A percentile compares a stretch with the other conserved stretches of the same genome.
Conservation (phyloP, 2,329 filamentous ascomycete species). For the Xylariaceae sp. region DNA sequence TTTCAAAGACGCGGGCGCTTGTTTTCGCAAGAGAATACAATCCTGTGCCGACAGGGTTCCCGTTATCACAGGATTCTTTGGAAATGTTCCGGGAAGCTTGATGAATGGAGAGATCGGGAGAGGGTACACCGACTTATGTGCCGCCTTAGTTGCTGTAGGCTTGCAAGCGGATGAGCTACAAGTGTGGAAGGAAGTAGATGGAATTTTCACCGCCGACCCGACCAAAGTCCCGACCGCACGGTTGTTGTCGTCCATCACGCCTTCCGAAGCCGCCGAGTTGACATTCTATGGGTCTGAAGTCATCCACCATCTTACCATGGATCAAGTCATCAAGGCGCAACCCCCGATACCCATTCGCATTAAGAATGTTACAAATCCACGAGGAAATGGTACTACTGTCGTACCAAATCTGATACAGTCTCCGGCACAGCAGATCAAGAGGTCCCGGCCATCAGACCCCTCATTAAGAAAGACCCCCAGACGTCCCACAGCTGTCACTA, state of each 20-base stretch:
- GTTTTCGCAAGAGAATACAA: slow-evolving; percentile 60
- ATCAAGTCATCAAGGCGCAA: slow-evolving; percentile 81
- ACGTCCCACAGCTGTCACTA: slow-evolving; percentile 84
- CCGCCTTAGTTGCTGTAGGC: slow-evolving; percentile 85
- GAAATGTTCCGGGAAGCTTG: slow-evolving; percentile 83
- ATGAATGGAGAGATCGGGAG: slow-evolving; percentile 85
- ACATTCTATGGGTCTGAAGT: slow-evolving; percentile 95
- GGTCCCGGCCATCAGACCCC: slow-evolving; percentile 44
- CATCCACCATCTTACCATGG: slow-evolving; percentile 98
- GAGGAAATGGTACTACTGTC: slow-evolving; percentile 74
- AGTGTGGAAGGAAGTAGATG: slow-evolving; percentile 98
- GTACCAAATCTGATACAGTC: slow-evolving; percentile 66
- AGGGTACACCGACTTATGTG: slow-evolving; percentile 95
- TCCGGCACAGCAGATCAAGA: slow-evolving; percentile 55
- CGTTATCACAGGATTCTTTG: slow-evolving; percentile 91
- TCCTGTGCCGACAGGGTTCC: slow-evolving; percentile 66
- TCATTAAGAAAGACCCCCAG: slow-evolving; percentile 59
- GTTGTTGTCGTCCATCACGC: slow-evolving; percentile 83
- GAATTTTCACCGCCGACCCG: slow-evolving; percentile 79
- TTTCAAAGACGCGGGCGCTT: slow-evolving; percentile 60
- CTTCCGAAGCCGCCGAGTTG: slow-evolving; percentile 90
- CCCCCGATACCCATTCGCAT: slow-evolving; percentile 80
- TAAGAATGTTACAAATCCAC: slow-evolving; percentile 87
- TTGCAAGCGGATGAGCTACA: slow-evolving; percentile 85
- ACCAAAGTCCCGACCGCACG: slow-evolving; percentile 89